Evolutionary conservation across 192 early-diverging fungal genomes (phyloP).

Genomic region (Podila verticillata): DNA sequence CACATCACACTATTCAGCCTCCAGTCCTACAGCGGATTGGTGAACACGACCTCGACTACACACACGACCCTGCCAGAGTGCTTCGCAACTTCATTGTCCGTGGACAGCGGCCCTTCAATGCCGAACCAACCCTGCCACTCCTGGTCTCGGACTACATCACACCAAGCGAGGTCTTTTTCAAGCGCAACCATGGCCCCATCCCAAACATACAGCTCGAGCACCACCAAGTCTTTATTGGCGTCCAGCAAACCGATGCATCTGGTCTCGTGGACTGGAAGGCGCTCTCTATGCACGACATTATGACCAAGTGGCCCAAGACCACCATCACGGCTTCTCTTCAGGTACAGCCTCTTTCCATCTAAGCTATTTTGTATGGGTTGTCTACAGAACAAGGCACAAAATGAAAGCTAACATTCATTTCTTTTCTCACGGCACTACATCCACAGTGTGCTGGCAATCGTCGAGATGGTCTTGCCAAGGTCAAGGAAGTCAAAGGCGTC

Average conservation of each 20-base stretch:
- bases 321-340: slow-evolving; percentile 20
- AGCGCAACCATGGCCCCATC: slow-evolving; percentile 91
- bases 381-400: neutral
- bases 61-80: slow-evolving; percentile 77
- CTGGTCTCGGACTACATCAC: slow-evolving; percentile 78
- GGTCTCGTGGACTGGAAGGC: slow-evolving; percentile 3
- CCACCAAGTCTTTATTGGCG: slow-evolving; percentile 69
- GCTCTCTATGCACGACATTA: slow-evolving; percentile 14
- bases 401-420: neutral
- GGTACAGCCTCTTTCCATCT: neutral
- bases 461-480: slow-evolving; percentile 77
- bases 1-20: neutral
- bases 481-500: slow-evolving; percentile 82
- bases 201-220: slow-evolving; percentile 69
- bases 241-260: slow-evolving; percentile 6
- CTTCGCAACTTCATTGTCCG: slow-evolving; percentile 68
- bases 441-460: slow-evolving; percentile 86
- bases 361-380: neutral
- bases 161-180: slow-evolving; percentile 79
- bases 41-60: slow-evolving; percentile 49
- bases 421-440: neutral
- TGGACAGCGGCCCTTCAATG: slow-evolving; percentile 81
- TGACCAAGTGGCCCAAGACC: slow-evolving; percentile 25
- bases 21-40: neutral
- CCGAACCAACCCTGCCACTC: slow-evolving; percentile 72